Conservation (phyloP, 768 basidiomycete genomes). For the Coprinopsis sp. region DNA sequence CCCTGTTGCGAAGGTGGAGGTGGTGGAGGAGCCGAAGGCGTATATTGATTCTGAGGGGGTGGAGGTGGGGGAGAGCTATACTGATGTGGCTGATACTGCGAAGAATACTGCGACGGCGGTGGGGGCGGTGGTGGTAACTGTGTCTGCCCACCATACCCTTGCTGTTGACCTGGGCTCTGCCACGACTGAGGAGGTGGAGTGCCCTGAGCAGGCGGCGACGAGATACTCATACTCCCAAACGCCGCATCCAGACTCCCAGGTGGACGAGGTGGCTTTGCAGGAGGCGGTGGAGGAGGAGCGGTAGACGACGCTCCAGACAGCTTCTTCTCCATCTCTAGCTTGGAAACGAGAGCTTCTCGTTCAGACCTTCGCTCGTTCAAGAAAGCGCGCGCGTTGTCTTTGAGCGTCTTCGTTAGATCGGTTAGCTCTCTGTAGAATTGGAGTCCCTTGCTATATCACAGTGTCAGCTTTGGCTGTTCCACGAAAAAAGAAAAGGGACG, state of each 20-base stretch:
- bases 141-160: conserved; percentile 1
- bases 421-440: conserved; percentile 84
- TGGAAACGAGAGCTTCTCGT: conserved; percentile 59
- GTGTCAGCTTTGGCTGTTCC: neutral
- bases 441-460: conserved; percentile 65
- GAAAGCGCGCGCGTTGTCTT: conserved; percentile 56
- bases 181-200: neutral
- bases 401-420: conserved; percentile 55
- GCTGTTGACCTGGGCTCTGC: neutral
- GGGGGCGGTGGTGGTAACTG: conserved; percentile 14
- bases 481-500: conserved; percentile 27
- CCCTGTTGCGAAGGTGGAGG: conserved; percentile 13
- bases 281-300: conserved; percentile 47
- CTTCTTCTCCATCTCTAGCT: conserved; percentile 70
- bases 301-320: conserved; percentile 45
- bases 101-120: conserved; percentile 7
- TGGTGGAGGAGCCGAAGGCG: conserved; percentile 15
- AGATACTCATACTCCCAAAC: neutral
- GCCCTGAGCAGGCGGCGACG: neutral
- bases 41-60: conserved; percentile 15
- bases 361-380: conserved; percentile 62
- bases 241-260: conserved; percentile 6
- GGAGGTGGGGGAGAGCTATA: conserved; percentile 18
- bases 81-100: conserved; percentile 18
- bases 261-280: conserved; percentile 35